Evolutionary conservation across 768 basidiomycete species (phyloP).

Genomic region (Tricholoma matsutake): DNA sequence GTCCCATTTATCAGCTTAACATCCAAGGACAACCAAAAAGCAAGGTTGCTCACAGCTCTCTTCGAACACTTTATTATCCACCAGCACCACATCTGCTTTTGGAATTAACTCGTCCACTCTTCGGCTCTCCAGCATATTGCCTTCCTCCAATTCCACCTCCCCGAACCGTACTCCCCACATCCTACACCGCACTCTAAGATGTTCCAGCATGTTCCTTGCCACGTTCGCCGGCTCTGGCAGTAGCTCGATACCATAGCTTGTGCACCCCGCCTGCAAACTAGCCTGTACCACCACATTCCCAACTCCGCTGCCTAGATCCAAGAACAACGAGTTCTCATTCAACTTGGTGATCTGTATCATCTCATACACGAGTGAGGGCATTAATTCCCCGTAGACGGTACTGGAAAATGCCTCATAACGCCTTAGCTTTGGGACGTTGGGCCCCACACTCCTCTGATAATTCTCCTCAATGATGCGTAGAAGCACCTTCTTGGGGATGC

Average conservation of each 20-base stretch:
- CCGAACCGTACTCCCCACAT: constrained; percentile 90
- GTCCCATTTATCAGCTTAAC: constrained; percentile 7
- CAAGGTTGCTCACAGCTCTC: constrained; percentile 55
- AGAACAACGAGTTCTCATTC: constrained; percentile 60
- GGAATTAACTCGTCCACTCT: constrained; percentile 68
- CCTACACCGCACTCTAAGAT: constrained; percentile 72
- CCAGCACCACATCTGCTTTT: constrained; percentile 87
- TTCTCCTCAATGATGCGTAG: constrained; percentile 84
- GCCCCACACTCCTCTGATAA: constrained; percentile 92
- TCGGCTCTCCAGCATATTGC: constrained; percentile 75
- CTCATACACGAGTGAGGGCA: constrained; percentile 78
- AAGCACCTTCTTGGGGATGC: constrained; percentile 63
- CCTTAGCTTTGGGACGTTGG: constrained; percentile 75
- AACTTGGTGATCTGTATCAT: constrained; percentile 57
- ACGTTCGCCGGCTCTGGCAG: constrained; percentile 77
- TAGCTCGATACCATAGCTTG: constrained; percentile 75
- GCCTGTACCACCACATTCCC: constrained; percentile 84
- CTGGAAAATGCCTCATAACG: constrained; percentile 83
- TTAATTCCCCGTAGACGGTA: constrained; percentile 87
- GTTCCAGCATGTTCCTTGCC: constrained; percentile 70
- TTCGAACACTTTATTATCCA: constrained; percentile 85
- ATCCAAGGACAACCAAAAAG: neutral
- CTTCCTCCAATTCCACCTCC: constrained; percentile 75
- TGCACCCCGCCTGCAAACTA: constrained; percentile 75
- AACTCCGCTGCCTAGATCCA: constrained; percentile 86